These are phyloP conservation scores for Phytophthora citrophthora DNA, from an alignment of 352 stramenopile genomes.

Conservation along the genomic window DNA sequence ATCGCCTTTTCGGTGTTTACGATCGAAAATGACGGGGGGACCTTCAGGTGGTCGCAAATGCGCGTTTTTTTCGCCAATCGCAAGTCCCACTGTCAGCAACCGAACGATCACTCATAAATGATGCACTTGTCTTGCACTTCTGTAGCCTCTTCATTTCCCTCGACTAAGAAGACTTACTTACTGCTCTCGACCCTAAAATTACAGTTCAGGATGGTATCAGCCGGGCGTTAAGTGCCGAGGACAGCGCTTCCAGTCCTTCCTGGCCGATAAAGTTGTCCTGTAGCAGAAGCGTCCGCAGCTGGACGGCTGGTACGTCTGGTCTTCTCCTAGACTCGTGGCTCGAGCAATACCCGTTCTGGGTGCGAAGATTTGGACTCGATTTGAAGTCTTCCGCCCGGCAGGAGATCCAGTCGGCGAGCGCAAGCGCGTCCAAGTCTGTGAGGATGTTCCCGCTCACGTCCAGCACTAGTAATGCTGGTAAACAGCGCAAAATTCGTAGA, in stretches of 20 bases:
- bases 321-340: constrained; percentile 4
- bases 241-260: constrained; percentile 30
- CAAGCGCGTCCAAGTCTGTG: constrained; percentile 54
- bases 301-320: neutral
- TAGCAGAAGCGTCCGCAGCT: constrained; percentile 33
- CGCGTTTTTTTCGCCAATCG: constrained; percentile 31
- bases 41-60: constrained; percentile 19
- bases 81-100: constrained; percentile 13
- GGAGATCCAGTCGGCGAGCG: constrained; percentile 32
- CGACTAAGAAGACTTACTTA: neutral
- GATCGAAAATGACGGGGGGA: constrained; percentile 1
- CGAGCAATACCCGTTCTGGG: constrained; percentile 2
- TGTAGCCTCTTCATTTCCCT: neutral
- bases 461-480: constrained; percentile 36
- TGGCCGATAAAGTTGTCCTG: constrained; percentile 46
- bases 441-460: constrained; percentile 65
- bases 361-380: constrained; percentile 1
- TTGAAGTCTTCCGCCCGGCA: constrained; percentile 3
- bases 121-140: constrained; percentile 4
- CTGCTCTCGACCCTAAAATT: constrained; percentile 1
- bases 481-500: constrained; percentile 29
- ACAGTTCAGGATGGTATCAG: constrained; percentile 13
- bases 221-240: constrained; percentile 25
- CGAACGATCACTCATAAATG: constrained; percentile 7
- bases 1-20: neutral